These are phyloP conservation scores for Mycotypha africana DNA, from an alignment of 371 early-diverging fungal species.

Conservation along the genomic window DNA sequence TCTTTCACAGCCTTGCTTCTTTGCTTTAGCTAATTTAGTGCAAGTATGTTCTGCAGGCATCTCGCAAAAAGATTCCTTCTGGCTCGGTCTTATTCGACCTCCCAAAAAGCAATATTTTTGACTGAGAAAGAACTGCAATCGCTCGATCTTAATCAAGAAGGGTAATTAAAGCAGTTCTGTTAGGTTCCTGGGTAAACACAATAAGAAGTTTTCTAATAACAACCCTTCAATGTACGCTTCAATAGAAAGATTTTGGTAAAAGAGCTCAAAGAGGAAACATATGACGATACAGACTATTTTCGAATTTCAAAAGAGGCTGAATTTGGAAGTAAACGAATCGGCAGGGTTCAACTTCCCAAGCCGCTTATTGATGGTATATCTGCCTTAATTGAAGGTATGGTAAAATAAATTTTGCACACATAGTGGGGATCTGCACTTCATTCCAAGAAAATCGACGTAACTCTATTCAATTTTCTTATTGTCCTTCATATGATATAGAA, in stretches of 20 bases:
- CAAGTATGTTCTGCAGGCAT: no score
- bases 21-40: no score
- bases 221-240: no score
- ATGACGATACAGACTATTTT: conserved; percentile 5
- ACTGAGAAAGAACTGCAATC: conserved; percentile 19
- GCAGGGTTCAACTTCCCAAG: conserved; percentile 57
- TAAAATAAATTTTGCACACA: background rate
- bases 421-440: background rate
- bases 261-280: conserved; percentile 6
- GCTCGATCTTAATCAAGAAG: conserved; percentile 4
- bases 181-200: background rate
- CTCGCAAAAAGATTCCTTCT: no score
- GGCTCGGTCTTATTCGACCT: no score
- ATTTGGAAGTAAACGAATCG: conserved; percentile 71
- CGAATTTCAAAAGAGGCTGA: conserved; percentile 66
- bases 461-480: no score
- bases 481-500: no score
- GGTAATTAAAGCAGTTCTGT: conserved; percentile 4
- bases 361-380: conserved; percentile 47
- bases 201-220: conserved; percentile 4
- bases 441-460: no score
- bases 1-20: no score
- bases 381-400: conserved; percentile 29
- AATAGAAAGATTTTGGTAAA: no score
- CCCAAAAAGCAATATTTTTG: conserved; percentile 20